Evolutionary conservation across 768 basidiomycete genomes (phyloP).

Genomic region (Lactarius evosmus): DNA sequence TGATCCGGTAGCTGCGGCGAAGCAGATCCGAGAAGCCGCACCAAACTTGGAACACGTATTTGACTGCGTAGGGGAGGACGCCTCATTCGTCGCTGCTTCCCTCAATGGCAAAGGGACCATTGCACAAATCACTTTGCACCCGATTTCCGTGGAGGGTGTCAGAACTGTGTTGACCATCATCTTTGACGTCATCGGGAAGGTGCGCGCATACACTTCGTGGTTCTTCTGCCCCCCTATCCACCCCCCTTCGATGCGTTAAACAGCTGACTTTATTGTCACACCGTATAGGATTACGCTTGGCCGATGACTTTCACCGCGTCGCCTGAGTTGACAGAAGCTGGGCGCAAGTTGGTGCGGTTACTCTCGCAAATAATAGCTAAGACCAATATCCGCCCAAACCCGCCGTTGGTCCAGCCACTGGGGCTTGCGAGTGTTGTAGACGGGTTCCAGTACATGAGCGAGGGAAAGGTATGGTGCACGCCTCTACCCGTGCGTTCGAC

Average conservation of each 20-base stretch:
- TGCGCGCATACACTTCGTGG: not conserved
- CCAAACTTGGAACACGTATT: slow-evolving; percentile 1
- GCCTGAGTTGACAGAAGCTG: slow-evolving; percentile 6
- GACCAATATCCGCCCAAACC: slow-evolving; percentile 19
- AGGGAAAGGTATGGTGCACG: slow-evolving; percentile 18
- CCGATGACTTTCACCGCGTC: slow-evolving; percentile 9
- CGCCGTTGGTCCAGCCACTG: slow-evolving; percentile 10
- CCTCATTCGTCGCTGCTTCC: slow-evolving; percentile 2
- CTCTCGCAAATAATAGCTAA: slow-evolving; percentile 18
- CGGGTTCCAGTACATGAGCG: slow-evolving; percentile 24
- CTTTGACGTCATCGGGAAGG: slow-evolving; percentile 16
- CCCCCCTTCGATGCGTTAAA: not conserved
- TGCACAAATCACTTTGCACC: not conserved
- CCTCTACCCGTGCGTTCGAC: no score
- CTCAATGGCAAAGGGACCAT: slow-evolving; percentile 8
- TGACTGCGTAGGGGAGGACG: slow-evolving; percentile 7
- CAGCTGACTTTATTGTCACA: not conserved
- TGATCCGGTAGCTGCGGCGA: slow-evolving; percentile 20
- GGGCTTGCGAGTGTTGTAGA: slow-evolving; percentile 23
- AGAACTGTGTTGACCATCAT: not conserved
- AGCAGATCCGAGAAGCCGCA: slow-evolving; percentile 19
- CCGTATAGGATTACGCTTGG: slow-evolving; percentile 9
- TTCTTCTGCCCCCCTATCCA: not conserved
- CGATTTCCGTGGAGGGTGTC: slow-evolving; percentile 2
- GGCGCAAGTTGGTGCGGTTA: not conserved